Evolutionary conservation across 108 stramenopile genomes (phyloP).

Genomic region (Epithemia pelagica): DNA sequence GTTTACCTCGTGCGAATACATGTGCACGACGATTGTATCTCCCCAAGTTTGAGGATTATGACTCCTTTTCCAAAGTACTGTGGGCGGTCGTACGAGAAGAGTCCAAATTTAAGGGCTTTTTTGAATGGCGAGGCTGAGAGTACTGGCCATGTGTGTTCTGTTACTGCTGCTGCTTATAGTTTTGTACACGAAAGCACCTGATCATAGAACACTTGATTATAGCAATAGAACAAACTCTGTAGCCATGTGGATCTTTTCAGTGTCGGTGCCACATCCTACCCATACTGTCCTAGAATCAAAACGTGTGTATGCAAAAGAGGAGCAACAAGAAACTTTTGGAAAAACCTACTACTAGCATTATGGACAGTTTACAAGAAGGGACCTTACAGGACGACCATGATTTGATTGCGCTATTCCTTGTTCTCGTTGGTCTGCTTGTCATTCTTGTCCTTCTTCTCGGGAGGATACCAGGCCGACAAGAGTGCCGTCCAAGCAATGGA

Average conservation of each 20-base stretch:
- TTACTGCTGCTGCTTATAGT: no score
- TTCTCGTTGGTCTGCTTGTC: constrained; percentile 3
- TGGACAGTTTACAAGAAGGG: no score
- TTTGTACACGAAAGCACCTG: no score
- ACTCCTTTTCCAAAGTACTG: constrained; percentile 25
- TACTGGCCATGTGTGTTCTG: no score
- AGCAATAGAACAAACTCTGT: no score
- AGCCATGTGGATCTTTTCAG: not conserved
- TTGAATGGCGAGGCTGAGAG: constrained; percentile 35
- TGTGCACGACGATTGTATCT: constrained; percentile 41
- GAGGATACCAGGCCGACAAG: constrained; percentile 72
- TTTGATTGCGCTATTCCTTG: not conserved
- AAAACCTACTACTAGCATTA: not conserved
- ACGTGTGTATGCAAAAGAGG: no score
- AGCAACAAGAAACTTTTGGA: no score
- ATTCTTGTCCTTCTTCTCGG: constrained; percentile 15
- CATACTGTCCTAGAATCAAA: no score
- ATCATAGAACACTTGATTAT: no score
- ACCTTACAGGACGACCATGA: no score
- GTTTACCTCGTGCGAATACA: constrained; percentile 45
- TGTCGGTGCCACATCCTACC: no score
- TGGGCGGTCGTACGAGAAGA: constrained; percentile 37
- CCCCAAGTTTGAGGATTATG: constrained; percentile 39
- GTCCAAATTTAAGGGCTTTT: constrained; percentile 43
- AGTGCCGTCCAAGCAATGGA: constrained; percentile 80